Evolutionary conservation across 1,284 basidiomycete species (phyloP).

Genomic region (Sphaerobolus stellatus): DNA sequence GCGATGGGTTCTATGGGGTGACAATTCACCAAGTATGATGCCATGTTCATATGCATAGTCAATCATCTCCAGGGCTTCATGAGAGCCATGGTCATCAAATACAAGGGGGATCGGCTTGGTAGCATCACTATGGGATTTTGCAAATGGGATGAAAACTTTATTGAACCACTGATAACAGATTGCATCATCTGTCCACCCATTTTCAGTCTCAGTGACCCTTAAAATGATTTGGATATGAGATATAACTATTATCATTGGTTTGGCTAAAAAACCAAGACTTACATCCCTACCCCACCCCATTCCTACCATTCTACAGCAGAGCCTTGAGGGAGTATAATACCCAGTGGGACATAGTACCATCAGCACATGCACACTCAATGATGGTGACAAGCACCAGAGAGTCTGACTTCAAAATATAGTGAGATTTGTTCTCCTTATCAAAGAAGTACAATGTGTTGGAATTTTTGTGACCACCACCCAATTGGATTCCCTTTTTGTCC

Average conservation of each 20-base stretch:
- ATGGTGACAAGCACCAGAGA: conserved; percentile 34
- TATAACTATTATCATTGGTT: conserved; percentile 10
- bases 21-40: no score
- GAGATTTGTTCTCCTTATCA: conserved; percentile 19
- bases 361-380: conserved; percentile 34
- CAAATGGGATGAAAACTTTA: conserved; percentile 31
- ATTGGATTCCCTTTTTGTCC: conserved; percentile 42
- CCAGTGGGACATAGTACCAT: conserved; percentile 31
- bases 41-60: not conserved
- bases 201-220: conserved; percentile 28
- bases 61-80: conserved; percentile 22
- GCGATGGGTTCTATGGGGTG: no score
- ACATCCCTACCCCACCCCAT: conserved; percentile 15
- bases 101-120: conserved; percentile 35
- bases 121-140: conserved; percentile 22
- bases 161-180: conserved; percentile 36
- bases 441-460: conserved; percentile 11
- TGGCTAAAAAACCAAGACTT: not conserved
- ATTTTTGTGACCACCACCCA: conserved; percentile 25
- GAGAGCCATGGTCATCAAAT: conserved; percentile 43
- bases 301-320: conserved; percentile 23
- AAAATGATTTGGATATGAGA: no score
- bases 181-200: conserved; percentile 43
- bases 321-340: conserved; percentile 32
- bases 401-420: not conserved